Evolutionary conservation across 306 rosid species (phyloP), one percentile per base, ranked within the genome.

Genomic region (Mimosa pudica): DNA sequence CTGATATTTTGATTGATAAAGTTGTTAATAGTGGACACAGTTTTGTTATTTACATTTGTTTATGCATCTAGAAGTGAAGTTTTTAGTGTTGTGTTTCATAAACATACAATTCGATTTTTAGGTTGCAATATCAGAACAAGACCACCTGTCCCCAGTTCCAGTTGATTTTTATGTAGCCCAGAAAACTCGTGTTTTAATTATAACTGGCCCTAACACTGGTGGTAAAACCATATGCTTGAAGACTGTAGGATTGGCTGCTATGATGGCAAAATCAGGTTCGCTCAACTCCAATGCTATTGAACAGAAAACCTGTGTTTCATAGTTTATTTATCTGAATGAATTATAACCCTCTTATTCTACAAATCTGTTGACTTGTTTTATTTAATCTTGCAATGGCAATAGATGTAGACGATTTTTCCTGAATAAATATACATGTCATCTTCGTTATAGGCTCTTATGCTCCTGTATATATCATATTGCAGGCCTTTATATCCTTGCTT

Each of bases 201-300:
- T 95, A 84, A 95, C 99, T 76, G 98, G 99, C 65, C 98, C 99
- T 70, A 95, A 95, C 79, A 92, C 97, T 9, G 98, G 99, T 57
- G 99, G 98, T 36, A 95, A 95, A 92, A 95, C 98, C 55, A 89
- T 95, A 84, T 89, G 94, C 87, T 83, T 95, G 83, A 93, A 95
- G 85, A 95, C 99, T 6, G 64, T 95, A 47, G 99, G 97, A 84
- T 87, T 93, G 90, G 93, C 98, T 84, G 97, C 94, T 79, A 90
- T 91, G 94, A 92, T 95, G 99, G 98, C 98, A 78, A 95, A 90
- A 83, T 92, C 99, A 95, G 98, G 99, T 95, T 62, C 61, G 20
- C 75, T 77, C 62, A 58, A 79, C 60, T 70, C 47, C 58, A 47
- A 6, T 12, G 42, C 58, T 51, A 44, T 79, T 10, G 77, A 46